phyloP scores from a whole-genome alignment of 2,329 filamentous ascomycete species.

The Hirsutella rhossiliensis region DNA sequence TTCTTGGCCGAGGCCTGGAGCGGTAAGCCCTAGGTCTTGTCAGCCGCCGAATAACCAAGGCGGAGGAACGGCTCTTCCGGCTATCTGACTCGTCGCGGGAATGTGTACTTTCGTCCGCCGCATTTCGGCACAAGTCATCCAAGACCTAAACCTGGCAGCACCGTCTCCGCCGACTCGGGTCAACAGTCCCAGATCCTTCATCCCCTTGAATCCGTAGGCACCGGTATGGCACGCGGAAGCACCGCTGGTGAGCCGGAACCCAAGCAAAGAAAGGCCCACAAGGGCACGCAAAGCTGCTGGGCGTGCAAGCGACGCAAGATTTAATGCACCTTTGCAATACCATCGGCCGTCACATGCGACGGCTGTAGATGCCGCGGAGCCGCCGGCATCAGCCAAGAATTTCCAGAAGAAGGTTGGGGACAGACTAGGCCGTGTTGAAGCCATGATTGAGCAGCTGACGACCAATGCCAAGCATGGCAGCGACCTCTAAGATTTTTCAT shows the following conservation, averaged over 20 bases:
- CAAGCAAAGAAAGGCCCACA: slow-evolving; percentile 24
- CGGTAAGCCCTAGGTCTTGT: background rate
- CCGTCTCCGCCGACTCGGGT: no score
- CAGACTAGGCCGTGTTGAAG: slow-evolving; percentile 23
- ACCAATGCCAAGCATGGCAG: no score
- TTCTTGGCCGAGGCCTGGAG: background rate
- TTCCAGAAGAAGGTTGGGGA: slow-evolving; percentile 20
- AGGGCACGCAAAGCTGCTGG: slow-evolving; percentile 47
- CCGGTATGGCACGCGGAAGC: no score
- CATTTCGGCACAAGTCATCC: no score
- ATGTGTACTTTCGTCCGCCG: no score
- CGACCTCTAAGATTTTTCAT: no score
- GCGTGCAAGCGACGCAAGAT: slow-evolving; percentile 46
- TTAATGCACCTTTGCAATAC: slow-evolving; percentile 30
- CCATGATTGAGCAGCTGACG: slow-evolving; percentile 17
- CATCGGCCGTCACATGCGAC: slow-evolving; percentile 26
- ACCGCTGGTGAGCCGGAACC: background rate
- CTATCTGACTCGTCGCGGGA: no score
- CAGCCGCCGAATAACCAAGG: no score
- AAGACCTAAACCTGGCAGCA: no score
- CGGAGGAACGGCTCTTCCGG: no score
- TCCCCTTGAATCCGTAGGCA: no score
- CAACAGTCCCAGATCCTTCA: no score
- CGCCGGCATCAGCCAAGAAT: slow-evolving; percentile 35
- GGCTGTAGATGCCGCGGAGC: slow-evolving; percentile 31